Evolutionary conservation across 2,329 filamentous ascomycete genomes (phyloP).

Genomic region (Ophiostoma fasciatum): DNA sequence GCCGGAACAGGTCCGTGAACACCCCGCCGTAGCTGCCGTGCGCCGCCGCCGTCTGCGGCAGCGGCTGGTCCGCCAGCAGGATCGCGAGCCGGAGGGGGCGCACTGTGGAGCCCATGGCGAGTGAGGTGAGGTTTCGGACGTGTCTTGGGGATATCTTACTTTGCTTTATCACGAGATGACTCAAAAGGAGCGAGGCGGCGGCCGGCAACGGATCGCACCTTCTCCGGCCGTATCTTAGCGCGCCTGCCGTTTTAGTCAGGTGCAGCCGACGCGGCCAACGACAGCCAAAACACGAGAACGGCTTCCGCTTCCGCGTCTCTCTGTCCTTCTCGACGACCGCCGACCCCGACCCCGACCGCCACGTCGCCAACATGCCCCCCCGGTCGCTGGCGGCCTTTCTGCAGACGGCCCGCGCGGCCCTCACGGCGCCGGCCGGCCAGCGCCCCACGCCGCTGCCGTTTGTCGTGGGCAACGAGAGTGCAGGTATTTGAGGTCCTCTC

Average conservation of each 20-base stretch:
- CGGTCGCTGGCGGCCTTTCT: slow-evolving; percentile 36
- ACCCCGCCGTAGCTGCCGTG: slow-evolving; percentile 62
- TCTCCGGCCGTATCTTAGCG: neutral
- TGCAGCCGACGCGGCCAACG: neutral
- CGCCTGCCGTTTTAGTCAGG: neutral
- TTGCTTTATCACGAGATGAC: too few relatives aligned
- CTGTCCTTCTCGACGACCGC: neutral
- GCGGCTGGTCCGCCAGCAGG: slow-evolving; percentile 73
- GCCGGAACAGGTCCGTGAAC: slow-evolving; percentile 45
- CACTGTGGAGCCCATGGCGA: slow-evolving; percentile 15
- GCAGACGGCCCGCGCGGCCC: slow-evolving; percentile 29
- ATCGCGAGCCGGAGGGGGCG: slow-evolving; percentile 57
- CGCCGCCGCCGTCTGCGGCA: slow-evolving; percentile 44
- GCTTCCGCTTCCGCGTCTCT: neutral
- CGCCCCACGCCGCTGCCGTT: slow-evolving; percentile 37
- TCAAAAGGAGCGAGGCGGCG: neutral
- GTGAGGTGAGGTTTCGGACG: too few relatives aligned
- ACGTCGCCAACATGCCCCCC: slow-evolving; percentile 2
- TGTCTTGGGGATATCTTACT: too few relatives aligned
- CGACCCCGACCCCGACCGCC: too few relatives aligned
- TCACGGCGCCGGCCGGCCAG: slow-evolving; percentile 27
- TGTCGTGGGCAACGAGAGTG: slow-evolving; percentile 54
- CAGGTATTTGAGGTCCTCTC: too few relatives aligned
- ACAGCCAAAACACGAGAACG: too few relatives aligned
- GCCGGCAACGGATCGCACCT: too few relatives aligned